Evolutionary conservation across 352 stramenopile species (phyloP).

Genomic region (Pythium aquatile): DNA sequence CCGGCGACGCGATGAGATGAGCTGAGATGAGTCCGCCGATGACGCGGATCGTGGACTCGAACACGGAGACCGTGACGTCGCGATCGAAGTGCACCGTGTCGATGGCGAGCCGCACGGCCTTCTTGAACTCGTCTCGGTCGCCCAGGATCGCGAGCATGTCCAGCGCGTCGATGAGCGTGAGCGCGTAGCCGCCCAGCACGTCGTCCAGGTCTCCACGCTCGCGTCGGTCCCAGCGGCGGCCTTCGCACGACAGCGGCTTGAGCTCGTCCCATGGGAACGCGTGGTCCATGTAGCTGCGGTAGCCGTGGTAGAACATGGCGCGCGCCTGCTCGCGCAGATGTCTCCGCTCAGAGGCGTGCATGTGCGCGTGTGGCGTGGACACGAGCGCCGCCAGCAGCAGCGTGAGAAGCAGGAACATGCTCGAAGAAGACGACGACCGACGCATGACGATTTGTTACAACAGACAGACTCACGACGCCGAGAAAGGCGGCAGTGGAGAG

Average conservation of each 20-base stretch:
- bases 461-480: neutral
- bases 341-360: conserved; percentile 67
- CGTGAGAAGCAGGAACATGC: neutral
- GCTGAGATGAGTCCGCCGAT: conserved; percentile 90
- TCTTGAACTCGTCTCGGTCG: conserved; percentile 75
- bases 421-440: neutral
- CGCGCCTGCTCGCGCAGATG: conserved; percentile 73
- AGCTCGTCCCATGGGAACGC: conserved; percentile 88
- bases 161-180: conserved; percentile 88
- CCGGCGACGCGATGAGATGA: conserved; percentile 78
- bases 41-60: conserved; percentile 92
- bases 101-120: conserved; percentile 62
- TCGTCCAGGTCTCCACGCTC: conserved; percentile 87
- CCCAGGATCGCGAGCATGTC: conserved; percentile 88
- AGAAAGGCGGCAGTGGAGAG: neutral
- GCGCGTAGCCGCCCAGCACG: conserved; percentile 73
- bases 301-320: conserved; percentile 90
- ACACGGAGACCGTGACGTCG: conserved; percentile 91
- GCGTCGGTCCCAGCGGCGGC: conserved; percentile 71
- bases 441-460: neutral
- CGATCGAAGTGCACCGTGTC: conserved; percentile 74
- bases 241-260: conserved; percentile 78
- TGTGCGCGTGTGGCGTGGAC: conserved; percentile 26
- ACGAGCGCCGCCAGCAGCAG: neutral
- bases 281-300: conserved; percentile 85